A percentile compares a stretch with the other conserved stretches of the same genome.
These are phyloP conservation scores for Zopfochytrium polystomum DNA, from an alignment of 371 early-diverging fungal genomes.

Conservation along the genomic window DNA sequence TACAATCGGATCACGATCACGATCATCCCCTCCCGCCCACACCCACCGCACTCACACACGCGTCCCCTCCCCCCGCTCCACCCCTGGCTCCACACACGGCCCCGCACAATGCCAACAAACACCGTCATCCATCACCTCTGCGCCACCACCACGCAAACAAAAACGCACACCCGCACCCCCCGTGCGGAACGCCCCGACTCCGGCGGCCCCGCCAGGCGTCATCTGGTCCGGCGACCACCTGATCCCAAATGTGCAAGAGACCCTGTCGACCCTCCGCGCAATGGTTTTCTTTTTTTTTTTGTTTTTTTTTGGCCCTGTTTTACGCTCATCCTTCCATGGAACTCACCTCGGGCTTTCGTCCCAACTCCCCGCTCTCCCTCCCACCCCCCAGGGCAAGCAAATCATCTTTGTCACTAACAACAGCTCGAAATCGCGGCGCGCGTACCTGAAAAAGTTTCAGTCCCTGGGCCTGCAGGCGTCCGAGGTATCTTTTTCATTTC, in stretches of 20 bases:
- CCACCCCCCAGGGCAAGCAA: conserved; percentile 62
- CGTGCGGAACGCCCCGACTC: too few species aligned
- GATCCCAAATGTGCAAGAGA: conserved; percentile 65
- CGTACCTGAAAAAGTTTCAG: conserved; percentile 78
- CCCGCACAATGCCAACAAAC: too few species aligned
- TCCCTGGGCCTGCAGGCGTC: conserved; percentile 71
- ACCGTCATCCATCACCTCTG: too few species aligned
- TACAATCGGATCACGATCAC: too few species aligned
- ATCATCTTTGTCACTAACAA: conserved; percentile 96
- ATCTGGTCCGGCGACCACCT: conserved; percentile 80
- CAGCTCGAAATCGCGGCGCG: conserved; percentile 79
- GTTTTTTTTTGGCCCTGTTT: neutral
- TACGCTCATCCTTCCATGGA: neutral
- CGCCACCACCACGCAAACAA: too few species aligned
- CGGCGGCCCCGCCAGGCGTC: too few species aligned
- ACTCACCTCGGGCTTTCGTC: neutral
- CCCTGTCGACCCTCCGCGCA: conserved; percentile 66
- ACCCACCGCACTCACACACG: too few species aligned
- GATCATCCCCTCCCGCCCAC: too few species aligned
- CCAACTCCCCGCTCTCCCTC: too few species aligned
- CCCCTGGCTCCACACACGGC: too few species aligned
- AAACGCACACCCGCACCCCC: too few species aligned
- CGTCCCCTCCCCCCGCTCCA: too few species aligned
- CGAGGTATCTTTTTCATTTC: conserved; percentile 43
- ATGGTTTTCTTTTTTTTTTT: conserved; percentile 62